Evolutionary conservation across 1,284 basidiomycete species (phyloP), one percentile per base, ranked within the genome.

Genomic region (Schizophyllum commune): DNA sequence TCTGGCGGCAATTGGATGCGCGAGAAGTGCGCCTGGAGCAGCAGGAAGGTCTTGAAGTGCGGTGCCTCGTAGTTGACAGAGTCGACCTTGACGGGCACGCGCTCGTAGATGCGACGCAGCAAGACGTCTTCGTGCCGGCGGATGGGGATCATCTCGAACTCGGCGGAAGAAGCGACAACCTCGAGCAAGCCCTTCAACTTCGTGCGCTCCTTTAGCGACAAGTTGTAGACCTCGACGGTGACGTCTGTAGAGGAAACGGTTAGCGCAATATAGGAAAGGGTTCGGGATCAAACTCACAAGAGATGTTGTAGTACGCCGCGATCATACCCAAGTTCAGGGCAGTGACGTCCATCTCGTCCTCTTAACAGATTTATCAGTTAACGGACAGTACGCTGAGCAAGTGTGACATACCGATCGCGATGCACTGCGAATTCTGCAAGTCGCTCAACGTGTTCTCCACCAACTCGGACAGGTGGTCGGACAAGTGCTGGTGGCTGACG

Each of bases 21-120:
- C 5, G 92, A 92, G 79, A 99, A 99, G 77, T 99, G 96, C 0
- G 97, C 96, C 73, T 99, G 96, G 0, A 99, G 81, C 4, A 99
- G 83, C 21, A 99, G 79, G 86, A 96, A 98, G 0, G 94, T 96
- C 80, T 99, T 99, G 88, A 99, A 98, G 72, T 96, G 90, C 0
- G 96, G 96, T 27, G 91, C 91, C 69, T 94, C 90, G 74, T 94
- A 97, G 75, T 98, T 91, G 62, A 83, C 83, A 0, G 73, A 74
- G 61, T 94, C 88, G 52, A 98, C 81, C 78, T 99, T 99, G 77
- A 98, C 92, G 1, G 96, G 96, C 0, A 98, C 88, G n/a, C 96
- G 92, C 71, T 98, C 95, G 74, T 99, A 99, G 65, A 97, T 92
- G 13, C 93, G 86, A 56, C 86, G 85, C 17, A 95, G 82, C 1